These are phyloP conservation scores for Silene vulgaris DNA, from an alignment of 179 eudicot species.

Conservation along the genomic window DNA sequence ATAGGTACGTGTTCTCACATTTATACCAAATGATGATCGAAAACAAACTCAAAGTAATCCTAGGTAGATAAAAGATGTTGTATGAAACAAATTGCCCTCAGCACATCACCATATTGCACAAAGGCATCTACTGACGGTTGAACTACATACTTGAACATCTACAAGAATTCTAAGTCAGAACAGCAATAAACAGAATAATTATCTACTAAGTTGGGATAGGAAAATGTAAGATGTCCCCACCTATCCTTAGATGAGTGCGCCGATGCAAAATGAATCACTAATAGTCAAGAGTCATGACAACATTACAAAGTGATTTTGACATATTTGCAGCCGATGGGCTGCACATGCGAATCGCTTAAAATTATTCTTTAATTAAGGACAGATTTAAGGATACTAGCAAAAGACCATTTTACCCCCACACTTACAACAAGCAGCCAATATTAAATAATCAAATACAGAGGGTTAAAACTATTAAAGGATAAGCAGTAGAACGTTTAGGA, in stretches of 20 bases:
- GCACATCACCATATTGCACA: not conserved
- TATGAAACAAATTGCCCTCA: not conserved
- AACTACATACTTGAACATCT: not conserved
- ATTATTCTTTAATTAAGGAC: not conserved
- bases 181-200: not conserved
- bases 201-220: slow-evolving; percentile 6
- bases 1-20: not conserved
- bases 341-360: too few species aligned
- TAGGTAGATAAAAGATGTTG: not conserved
- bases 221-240: not conserved
- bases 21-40: not conserved
- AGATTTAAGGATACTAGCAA: too few species aligned
- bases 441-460: too few species aligned
- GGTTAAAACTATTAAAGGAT: too few species aligned
- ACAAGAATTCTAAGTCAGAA: not conserved
- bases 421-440: too few species aligned
- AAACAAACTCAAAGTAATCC: not conserved
- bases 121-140: not conserved
- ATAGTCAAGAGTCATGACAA: not conserved
- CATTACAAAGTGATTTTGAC: not conserved
- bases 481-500: too few species aligned
- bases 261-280: not conserved
- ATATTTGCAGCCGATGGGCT: not conserved
- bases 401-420: too few species aligned
- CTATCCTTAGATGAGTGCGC: not conserved